phyloP scores from a whole-genome alignment of 495 filamentous ascomycete genomes.

The Bombardia bombarda region DNA sequence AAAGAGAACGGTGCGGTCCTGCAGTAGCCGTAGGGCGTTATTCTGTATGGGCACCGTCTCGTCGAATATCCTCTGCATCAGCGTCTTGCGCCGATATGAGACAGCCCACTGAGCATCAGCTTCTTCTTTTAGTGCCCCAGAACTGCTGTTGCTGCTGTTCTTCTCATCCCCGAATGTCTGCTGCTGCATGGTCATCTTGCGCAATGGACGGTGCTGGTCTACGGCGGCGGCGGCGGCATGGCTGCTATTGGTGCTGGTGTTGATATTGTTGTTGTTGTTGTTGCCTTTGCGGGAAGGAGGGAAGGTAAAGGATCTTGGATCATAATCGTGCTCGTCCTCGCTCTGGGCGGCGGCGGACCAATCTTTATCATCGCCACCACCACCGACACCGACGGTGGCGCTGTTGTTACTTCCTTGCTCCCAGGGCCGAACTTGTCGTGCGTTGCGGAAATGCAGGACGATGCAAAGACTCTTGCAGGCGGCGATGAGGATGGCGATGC shows the following conservation, averaged over 20 bases:
- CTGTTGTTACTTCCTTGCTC: too few species aligned
- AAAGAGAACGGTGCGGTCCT: conserved; percentile 55
- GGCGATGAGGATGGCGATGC: conserved; percentile 51
- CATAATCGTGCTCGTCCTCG: too few species aligned
- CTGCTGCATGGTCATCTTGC: conserved; percentile 40
- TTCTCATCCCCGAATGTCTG: conserved; percentile 42
- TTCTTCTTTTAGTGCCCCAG: too few species aligned
- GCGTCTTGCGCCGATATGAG: conserved; percentile 47
- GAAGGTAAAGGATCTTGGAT: too few species aligned
- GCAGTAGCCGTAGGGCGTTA: conserved; percentile 52
- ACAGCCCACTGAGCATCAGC: conserved; percentile 52
- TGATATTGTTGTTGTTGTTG: conserved; percentile 2
- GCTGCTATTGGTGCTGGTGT: not conserved
- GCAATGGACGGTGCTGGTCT: conserved; percentile 12
- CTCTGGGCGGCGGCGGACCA: not conserved
- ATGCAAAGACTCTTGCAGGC: conserved; percentile 57
- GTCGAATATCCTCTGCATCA: conserved; percentile 56
- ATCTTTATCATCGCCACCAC: conserved; percentile 6
- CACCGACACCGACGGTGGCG: conserved; percentile 34
- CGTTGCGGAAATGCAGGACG: conserved; percentile 47
- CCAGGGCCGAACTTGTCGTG: conserved; percentile 61
- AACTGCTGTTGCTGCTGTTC: conserved; percentile 48
- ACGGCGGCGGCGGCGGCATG: not conserved
- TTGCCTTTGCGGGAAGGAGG: not conserved
- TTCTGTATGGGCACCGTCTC: conserved; percentile 54